Evolutionary conservation across 2,329 filamentous ascomycete species (phyloP), one percentile per base, ranked within the genome.

Genomic region (Mollisia scopiformis): DNA sequence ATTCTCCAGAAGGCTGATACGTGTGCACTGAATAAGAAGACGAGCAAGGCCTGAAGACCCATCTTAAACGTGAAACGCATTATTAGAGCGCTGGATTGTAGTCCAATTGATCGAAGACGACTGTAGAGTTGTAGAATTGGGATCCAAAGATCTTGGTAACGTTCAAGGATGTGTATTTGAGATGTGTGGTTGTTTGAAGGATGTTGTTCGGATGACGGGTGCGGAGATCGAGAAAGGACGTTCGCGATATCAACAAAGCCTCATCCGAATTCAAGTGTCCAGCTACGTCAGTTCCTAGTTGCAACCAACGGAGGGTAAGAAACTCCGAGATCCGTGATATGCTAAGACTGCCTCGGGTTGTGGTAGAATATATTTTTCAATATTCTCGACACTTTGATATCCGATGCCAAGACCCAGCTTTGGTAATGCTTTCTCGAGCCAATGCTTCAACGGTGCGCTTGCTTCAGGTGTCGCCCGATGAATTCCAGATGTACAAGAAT

Each of bases 1-100:
- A 97, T 90, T 73, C 93, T 91, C 91, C 91, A 97, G 77, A 97
- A 97, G 62, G 90, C 93, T 68, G 83, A 73, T 50, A 80, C 82
- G 3, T 23, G 31, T 13, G 6, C 28, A 39, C 28, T 54, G 28
- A 19, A 50, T 39, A 30, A 62, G 49, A 21, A 23, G 7, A 5
- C 51, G 14, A 14, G 63, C n/a, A 28, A 54, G 23, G 16, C 49
- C 19, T 2, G 27, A 33, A 57, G 25, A n/a, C 55, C n/a, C n/a
- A n/a, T n/a, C n/a, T n/a, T n/a, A n/a, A n/a, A n/a, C n/a, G n/a
- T n/a, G n/a, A n/a, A n/a, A n/a, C n/a, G n/a, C n/a, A n/a, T n/a
- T n/a, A n/a, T n/a, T n/a, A n/a, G n/a, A n/a, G n/a, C n/a, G n/a
- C n/a, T n/a, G n/a, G n/a, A n/a, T n/a, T n/a, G n/a, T n/a, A n/a